Evolutionary conservation across 2,329 filamentous ascomycete genomes (phyloP), one percentile per base, ranked within the genome.

Genomic region (Calonectria pseudoreteaudii): DNA sequence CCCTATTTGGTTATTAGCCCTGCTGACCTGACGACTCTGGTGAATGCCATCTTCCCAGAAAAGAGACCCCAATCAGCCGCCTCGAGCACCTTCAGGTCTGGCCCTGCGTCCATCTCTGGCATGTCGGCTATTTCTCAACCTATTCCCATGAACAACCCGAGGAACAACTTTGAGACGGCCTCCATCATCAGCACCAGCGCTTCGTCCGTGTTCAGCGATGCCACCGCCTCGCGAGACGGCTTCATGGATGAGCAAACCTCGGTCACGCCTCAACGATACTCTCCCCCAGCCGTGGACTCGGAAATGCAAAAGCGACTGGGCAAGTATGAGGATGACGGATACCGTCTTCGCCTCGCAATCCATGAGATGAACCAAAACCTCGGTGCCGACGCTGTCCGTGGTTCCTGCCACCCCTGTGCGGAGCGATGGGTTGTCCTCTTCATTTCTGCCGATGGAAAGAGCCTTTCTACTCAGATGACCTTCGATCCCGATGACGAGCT

Each of bases 351-450:
- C 44, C 86, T 91, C 74, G 93, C 93, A 6, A 87, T 94, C 67
- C 92, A 94, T 69, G 93, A 95, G 79, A 92, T 95, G 92, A 89
- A 87, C 9, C 91, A 93, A 60, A 88, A 88, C 8, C 85, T 95
- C 13, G 93, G 93, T 6, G 80, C 86, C 9, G 92, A 95, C 18
- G 89, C 87, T 16, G 87, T 93, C 23, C 91, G 92, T 65, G 94
- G 93, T 28, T 88, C 91, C 18, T 93, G 92, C 69, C 94, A 97
- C 79, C 95, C 95, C 11, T 96, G 94, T 75, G 93, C 93, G 1
- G 95, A 97, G 84, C 89, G 93, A 70, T 98, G 95, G 95, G 91
- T 94, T 6, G 93, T 97, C 9, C 86, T 97, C 11, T 96, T 96
- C 80, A 91, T 97, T 70, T 94, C 94, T 0, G 85, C 91, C 0